phyloP scores from a whole-genome alignment of 2,329 filamentous ascomycete species.

The Lomentospora prolificans region DNA sequence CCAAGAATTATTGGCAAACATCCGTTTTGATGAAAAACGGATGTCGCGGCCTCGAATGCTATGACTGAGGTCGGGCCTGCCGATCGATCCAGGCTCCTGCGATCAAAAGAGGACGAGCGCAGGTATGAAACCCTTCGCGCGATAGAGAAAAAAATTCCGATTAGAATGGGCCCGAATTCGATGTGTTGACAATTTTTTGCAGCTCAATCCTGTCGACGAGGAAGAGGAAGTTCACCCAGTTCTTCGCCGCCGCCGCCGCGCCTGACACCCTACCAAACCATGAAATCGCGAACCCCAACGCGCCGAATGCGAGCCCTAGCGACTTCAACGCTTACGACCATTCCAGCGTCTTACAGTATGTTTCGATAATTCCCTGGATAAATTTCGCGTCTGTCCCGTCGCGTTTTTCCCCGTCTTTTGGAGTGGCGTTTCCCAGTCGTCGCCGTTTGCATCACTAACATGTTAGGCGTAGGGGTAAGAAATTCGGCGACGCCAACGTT shows the following conservation, averaged over 20 bases:
- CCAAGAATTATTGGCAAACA: slow-evolving; percentile 20
- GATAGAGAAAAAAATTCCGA: slow-evolving; percentile 42
- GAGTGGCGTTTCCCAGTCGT: background rate
- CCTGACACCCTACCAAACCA: slow-evolving; percentile 50
- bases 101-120: slow-evolving; percentile 53
- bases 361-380: slow-evolving; percentile 16
- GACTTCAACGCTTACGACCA: slow-evolving; percentile 24
- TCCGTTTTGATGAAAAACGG: slow-evolving; percentile 57
- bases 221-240: slow-evolving; percentile 83
- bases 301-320: slow-evolving; percentile 44
- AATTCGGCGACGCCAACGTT: slow-evolving; percentile 5
- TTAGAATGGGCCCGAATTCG: slow-evolving; percentile 33
- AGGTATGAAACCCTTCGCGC: slow-evolving; percentile 38
- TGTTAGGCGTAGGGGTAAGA: slow-evolving; percentile 3
- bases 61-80: slow-evolving; percentile 61
- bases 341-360: slow-evolving; percentile 50
- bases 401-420: slow-evolving; percentile 12
- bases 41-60: slow-evolving; percentile 59
- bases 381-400: slow-evolving; percentile 12
- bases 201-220: slow-evolving; percentile 71
- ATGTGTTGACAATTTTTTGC: slow-evolving; percentile 29
- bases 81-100: slow-evolving; percentile 57
- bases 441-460: background rate
- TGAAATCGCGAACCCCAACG: slow-evolving; percentile 41
- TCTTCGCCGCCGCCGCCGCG: slow-evolving; percentile 71